These are phyloP conservation scores for Jamesozyma piceae DNA, from an alignment of 805 yeast species.

Conservation along the genomic window DNA sequence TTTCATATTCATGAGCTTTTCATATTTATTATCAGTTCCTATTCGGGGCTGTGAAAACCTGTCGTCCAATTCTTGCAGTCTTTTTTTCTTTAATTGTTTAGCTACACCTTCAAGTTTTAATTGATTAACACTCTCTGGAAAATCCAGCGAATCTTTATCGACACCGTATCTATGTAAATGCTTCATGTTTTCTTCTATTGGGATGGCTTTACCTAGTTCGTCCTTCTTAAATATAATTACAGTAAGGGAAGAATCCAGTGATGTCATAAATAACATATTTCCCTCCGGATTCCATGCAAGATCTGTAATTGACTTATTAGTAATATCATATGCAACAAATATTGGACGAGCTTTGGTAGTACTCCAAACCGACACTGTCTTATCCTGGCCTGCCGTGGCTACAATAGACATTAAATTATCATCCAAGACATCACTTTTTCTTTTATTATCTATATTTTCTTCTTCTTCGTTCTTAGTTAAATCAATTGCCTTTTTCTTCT, in stretches of 20 bases:
- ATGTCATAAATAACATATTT: constrained; percentile 56
- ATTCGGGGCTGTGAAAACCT: constrained; percentile 4
- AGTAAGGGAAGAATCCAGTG: constrained; percentile 77
- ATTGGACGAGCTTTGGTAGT: constrained; percentile 70
- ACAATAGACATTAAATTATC: constrained; percentile 49
- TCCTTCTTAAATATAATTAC: constrained; percentile 51
- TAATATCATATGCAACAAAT: constrained; percentile 67
- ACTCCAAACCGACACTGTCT: constrained; percentile 80
- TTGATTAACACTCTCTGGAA: constrained; percentile 82
- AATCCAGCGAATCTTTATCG: constrained; percentile 71
- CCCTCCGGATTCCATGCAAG: constrained; percentile 86
- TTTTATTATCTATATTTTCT: constrained; percentile 8
- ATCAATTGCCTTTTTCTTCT: neutral
- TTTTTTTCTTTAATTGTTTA: constrained; percentile 26
- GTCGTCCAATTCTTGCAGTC: constrained; percentile 6
- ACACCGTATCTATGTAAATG: constrained; percentile 80
- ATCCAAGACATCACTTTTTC: constrained; percentile 1
- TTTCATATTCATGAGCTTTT: neutral
- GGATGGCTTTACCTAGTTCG: constrained; percentile 56
- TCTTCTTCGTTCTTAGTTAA: constrained; percentile 9
- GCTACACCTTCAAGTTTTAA: constrained; percentile 62
- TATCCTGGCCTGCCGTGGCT: constrained; percentile 96
- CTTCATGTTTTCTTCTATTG: constrained; percentile 55
- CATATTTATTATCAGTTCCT: neutral
- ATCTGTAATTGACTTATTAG: constrained; percentile 75